A percentile compares a stretch with the other conserved stretches of the same genome.
Evolutionary conservation across 2,329 filamentous ascomycete genomes (phyloP).

Genomic region (Trichoderma endophyticum): DNA sequence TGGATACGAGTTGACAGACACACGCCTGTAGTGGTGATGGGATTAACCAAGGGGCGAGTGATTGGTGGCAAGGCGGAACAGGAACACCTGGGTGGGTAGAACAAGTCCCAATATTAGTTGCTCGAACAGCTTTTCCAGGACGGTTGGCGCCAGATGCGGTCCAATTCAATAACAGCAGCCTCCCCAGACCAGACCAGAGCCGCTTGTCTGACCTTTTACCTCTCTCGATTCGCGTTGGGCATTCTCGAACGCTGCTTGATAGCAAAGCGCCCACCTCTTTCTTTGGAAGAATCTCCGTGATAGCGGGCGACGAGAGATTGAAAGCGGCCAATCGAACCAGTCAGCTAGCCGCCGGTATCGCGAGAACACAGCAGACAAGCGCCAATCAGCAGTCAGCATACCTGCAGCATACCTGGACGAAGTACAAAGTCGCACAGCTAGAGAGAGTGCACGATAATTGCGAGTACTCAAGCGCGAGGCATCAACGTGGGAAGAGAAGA

Average conservation of each 20-base stretch:
- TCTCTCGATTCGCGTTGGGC: neutral
- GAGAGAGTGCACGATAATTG: neutral
- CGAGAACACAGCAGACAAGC: neutral
- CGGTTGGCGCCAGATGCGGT: neutral
- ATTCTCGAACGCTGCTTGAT: neutral
- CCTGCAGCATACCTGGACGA: neutral
- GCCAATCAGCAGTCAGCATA: neutral
- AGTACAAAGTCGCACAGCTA: neutral
- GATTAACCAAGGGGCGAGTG: conserved; percentile 1
- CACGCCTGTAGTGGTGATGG: conserved; percentile 8
- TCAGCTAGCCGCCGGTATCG: neutral
- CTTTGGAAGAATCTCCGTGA: neutral
- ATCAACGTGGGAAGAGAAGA: neutral
- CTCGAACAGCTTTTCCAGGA: neutral
- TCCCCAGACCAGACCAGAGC: neutral
- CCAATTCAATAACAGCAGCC: conserved; percentile 13
- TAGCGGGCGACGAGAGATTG: neutral
- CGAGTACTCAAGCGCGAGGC: neutral
- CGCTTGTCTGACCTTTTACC: neutral
- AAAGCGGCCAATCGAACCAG: neutral
- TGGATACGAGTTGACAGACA: conserved; percentile 14
- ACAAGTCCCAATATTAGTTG: conserved; percentile 4
- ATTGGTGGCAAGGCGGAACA: conserved; percentile 14
- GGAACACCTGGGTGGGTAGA: conserved; percentile 7
- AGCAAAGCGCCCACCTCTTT: neutral